These are phyloP conservation scores for Medicago ruthenica DNA, from an alignment of 306 rosid species.

Conservation along the genomic window DNA sequence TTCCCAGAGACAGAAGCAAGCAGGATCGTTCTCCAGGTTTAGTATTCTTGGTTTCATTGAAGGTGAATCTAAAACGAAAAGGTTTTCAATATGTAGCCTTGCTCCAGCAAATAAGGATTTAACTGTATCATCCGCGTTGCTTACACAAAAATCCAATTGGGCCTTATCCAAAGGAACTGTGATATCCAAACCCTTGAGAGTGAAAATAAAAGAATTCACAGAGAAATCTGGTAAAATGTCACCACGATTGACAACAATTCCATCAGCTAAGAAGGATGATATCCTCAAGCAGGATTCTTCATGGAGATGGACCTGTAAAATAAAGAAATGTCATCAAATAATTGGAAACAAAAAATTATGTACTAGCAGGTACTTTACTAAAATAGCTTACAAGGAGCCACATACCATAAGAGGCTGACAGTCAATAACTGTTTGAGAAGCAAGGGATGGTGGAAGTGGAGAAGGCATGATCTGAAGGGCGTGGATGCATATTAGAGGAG, in stretches of 20 bases:
- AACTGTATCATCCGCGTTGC: constrained; percentile 47
- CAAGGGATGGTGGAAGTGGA: constrained; percentile 85
- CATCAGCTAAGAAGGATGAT: constrained; percentile 91
- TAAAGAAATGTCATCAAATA: constrained; percentile 22
- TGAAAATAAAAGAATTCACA: constrained; percentile 66
- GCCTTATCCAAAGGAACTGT: constrained; percentile 71
- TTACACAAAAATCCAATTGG: constrained; percentile 48
- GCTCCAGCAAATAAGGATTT: constrained; percentile 79
- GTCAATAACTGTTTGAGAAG: constrained; percentile 85
- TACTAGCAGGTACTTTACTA: constrained; percentile 1
- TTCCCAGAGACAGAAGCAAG: constrained; percentile 96
- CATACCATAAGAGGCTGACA: constrained; percentile 90
- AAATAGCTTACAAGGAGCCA: constrained; percentile 51
- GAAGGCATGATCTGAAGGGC: constrained; percentile 82
- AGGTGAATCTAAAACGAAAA: constrained; percentile 75
- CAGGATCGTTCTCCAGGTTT: constrained; percentile 90
- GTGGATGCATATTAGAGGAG: constrained; percentile 79
- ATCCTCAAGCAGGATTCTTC: constrained; percentile 90
- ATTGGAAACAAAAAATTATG: constrained; percentile 14
- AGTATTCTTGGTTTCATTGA: constrained; percentile 61
- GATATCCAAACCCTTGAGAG: constrained; percentile 75
- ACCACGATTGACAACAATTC: constrained; percentile 80
- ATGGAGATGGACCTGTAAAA: constrained; percentile 79
- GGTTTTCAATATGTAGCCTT: constrained; percentile 76
- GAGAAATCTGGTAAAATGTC: constrained; percentile 84